Conservation (phyloP, 768 basidiomycete species). For the Tulasnella calospora region DNA sequence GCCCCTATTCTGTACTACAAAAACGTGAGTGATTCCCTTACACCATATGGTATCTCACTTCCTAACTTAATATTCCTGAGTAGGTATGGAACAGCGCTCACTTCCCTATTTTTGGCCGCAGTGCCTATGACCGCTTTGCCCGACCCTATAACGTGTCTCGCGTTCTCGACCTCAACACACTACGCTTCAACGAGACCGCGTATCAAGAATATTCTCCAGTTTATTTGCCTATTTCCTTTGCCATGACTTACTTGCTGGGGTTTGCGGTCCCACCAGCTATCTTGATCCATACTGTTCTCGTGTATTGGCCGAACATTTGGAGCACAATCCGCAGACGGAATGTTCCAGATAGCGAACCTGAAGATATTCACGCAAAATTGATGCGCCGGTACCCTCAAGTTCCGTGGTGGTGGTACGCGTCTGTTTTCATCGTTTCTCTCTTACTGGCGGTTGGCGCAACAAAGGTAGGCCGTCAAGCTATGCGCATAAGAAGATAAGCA, state of each 20-base stretch:
- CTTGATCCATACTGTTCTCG: constrained; percentile 43
- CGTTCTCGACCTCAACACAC: constrained; percentile 34
- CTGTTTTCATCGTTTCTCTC: constrained; percentile 38
- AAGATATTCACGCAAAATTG: constrained; percentile 46
- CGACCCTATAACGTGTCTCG: constrained; percentile 39
- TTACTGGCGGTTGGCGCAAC: constrained; percentile 37
- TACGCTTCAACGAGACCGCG: constrained; percentile 40
- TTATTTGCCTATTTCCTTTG: constrained; percentile 43
- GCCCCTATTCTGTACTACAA: constrained; percentile 90
- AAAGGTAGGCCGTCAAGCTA: constrained; percentile 33
- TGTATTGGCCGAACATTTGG: constrained; percentile 40
- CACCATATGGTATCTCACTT: no score
- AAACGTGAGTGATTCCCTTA: constrained; percentile 56
- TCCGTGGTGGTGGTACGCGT: constrained; percentile 42
- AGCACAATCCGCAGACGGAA: constrained; percentile 33
- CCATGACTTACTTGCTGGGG: constrained; percentile 41
- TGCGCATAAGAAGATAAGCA: background rate
- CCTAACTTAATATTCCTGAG: no score
- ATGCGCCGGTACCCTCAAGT: constrained; percentile 45
- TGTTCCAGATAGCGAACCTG: constrained; percentile 37
- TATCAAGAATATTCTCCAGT: constrained; percentile 46
- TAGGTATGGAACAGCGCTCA: constrained; percentile 42
- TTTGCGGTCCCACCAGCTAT: constrained; percentile 42
- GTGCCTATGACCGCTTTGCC: constrained; percentile 44
- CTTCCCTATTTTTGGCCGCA: constrained; percentile 42